These are phyloP conservation scores for Anaeramoeba ignava DNA, from an alignment of 78 protist genomes.

Conservation along the genomic window DNA sequence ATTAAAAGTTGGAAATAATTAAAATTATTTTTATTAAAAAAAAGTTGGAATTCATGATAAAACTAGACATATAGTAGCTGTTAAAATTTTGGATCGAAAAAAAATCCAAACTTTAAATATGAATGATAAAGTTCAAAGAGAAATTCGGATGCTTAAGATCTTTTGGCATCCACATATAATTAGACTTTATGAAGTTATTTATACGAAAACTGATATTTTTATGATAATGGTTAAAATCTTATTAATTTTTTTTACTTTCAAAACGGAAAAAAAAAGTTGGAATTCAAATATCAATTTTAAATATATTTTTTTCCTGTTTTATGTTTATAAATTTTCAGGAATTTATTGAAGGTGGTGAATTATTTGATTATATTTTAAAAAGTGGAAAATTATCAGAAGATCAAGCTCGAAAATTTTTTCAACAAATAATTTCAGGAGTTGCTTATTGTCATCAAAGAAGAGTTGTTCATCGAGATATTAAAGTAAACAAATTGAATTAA, in stretches of 20 bases:
- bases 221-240: too few species aligned
- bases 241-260: too few species aligned
- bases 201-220: too few species aligned
- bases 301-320: too few species aligned
- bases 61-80: slow-evolving; percentile 78
- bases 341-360: slow-evolving; percentile 91
- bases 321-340: too few species aligned
- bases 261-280: too few species aligned
- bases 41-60: slow-evolving; percentile 60
- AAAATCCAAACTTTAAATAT: slow-evolving; percentile 70
- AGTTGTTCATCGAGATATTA: too few species aligned
- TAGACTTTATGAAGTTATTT: slow-evolving; percentile 54
- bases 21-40: too few species aligned
- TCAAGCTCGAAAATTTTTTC: slow-evolving; percentile 40
- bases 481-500: too few species aligned
- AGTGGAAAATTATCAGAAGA: slow-evolving; percentile 61
- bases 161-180: slow-evolving; percentile 95
- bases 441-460: slow-evolving; percentile 41
- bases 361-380: slow-evolving; percentile 94
- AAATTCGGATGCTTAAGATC: slow-evolving; percentile 81
- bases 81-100: slow-evolving; percentile 83
- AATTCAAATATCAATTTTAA: too few species aligned
- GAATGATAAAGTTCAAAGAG: slow-evolving; percentile 85
- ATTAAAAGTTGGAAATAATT: too few species aligned
- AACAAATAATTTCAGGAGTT: slow-evolving; percentile 39